These are phyloP conservation scores for Saturnispora sanitii DNA, from an alignment of 805 yeast genomes.

Conservation along the genomic window DNA sequence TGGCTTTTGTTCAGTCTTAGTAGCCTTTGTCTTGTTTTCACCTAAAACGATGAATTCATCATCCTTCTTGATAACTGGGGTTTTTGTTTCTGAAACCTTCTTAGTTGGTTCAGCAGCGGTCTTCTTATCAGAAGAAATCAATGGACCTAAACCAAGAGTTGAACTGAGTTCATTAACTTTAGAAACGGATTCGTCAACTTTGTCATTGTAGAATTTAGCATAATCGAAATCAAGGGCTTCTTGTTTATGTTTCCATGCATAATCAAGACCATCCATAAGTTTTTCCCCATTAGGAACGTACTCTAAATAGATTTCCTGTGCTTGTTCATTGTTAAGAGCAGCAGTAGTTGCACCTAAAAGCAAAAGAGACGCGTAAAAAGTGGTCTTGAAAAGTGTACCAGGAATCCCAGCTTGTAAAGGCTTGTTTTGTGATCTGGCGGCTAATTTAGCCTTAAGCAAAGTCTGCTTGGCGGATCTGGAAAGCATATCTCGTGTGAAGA, in stretches of 20 bases:
- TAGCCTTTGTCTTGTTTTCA: neutral
- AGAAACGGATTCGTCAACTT: constrained; percentile 4
- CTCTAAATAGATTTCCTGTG: constrained; percentile 53
- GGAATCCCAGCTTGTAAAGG: neutral
- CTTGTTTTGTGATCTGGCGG: neutral
- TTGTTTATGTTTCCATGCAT: constrained; percentile 20
- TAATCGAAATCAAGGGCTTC: constrained; percentile 16
- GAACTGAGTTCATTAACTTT: constrained; percentile 12
- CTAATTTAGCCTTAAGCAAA: neutral
- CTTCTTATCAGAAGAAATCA: constrained; percentile 21
- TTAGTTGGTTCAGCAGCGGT: constrained; percentile 33
- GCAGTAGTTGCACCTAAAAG: constrained; percentile 55
- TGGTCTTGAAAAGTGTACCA: constrained; percentile 4
- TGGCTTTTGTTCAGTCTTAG: neutral
- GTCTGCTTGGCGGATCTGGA: neutral
- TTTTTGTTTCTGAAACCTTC: neutral
- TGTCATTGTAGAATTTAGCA: constrained; percentile 4
- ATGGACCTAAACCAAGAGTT: constrained; percentile 32
- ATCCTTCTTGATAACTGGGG: constrained; percentile 5
- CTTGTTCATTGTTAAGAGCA: constrained; percentile 45
- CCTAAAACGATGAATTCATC: constrained; percentile 6
- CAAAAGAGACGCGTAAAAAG: constrained; percentile 17
- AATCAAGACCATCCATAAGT: constrained; percentile 41
- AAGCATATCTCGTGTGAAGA: neutral
- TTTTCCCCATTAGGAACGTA: constrained; percentile 56